Conservation (phyloP, 225 moss, liverwort and hornwort species). For the Physcomitrellopsis africana region DNA sequence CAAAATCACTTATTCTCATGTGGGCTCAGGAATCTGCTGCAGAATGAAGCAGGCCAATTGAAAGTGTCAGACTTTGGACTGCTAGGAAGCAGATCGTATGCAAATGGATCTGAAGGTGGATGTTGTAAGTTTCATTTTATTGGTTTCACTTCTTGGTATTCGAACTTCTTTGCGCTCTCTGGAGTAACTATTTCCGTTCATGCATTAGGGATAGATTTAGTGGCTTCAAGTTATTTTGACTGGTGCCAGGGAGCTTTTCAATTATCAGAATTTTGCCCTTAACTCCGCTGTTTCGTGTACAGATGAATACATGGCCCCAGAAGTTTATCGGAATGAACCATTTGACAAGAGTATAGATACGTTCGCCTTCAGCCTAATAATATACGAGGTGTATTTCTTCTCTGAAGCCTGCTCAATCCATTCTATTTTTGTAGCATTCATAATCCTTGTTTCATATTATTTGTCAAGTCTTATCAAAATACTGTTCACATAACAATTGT, state of each 20-base stretch:
- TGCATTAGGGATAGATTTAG: conserved; percentile 4
- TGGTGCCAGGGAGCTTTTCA: conserved; percentile 10
- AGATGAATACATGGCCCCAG: conserved; percentile 61
- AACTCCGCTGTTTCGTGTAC: conserved; percentile 19
- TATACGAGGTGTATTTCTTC: conserved; percentile 44
- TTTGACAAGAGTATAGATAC: conserved; percentile 50
- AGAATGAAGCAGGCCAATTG: conserved; percentile 70
- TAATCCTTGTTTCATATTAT: conserved; percentile 10
- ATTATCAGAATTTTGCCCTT: conserved; percentile 3
- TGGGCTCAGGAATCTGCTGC: conserved; percentile 70
- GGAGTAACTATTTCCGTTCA: not conserved
- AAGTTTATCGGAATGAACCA: conserved; percentile 48
- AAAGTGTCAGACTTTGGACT: conserved; percentile 48
- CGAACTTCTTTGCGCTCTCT: not conserved
- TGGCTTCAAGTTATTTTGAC: not conserved
- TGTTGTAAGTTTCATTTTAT: conserved; percentile 38
- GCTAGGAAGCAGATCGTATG: conserved; percentile 37
- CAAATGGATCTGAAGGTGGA: conserved; percentile 24
- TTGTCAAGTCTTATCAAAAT: not conserved
- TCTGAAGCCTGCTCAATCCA: not conserved
- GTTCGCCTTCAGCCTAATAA: conserved; percentile 46
- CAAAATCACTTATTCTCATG: conserved; percentile 44
- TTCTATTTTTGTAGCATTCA: not conserved
- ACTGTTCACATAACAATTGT: not conserved
- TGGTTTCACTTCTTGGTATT: not conserved